Evolutionary conservation across 371 early-diverging fungal genomes (phyloP), one percentile per base, ranked within the genome.

Genomic region (Basidiobolus meristosporus): DNA sequence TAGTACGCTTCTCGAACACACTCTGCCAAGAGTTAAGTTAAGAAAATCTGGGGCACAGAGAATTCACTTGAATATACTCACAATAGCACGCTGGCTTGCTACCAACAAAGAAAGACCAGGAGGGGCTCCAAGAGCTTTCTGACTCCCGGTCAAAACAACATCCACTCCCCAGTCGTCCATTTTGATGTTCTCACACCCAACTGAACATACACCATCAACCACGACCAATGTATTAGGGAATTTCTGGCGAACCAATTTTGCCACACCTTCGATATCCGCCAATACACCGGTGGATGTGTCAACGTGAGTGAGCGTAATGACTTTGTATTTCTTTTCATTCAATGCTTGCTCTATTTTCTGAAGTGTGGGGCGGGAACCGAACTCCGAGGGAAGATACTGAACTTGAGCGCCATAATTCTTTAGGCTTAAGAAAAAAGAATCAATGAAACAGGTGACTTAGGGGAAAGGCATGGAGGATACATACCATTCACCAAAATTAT

Each of bases 201-300:
- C 85, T 1, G 90, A 83, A 60, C 97, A 96, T 15, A 96, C 97
- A 54, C 85, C 93, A 56, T 93, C 97, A 28, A 96, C 77, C n/a
- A 84, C 73, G 30, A 96, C 83, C 39, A 96, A 64, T 17, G 93
- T 88, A 15, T 73, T 63, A 12, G 93, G 92, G 2, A 87, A 88
- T 19, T 66, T 59, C 36, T 71, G 58, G 42, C 69, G 63, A 32
- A 92, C 81, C 21, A 82, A 52, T 43, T 66, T 63, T 30, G 84
- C 70, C 44, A 92, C 68, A 29, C 63, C 62, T 63, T 83, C 62
- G 46, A 90, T 70, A 51, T 90, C 83, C 36, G 67, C 61, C 44
- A 89, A 61, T 23, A 92, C 93, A 45, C 92, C 90, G 28, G 93
- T 82, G 26, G 91, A 91, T 11, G 97, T 96, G 53, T 96, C 97